Evolutionary conservation across 768 basidiomycete genomes (phyloP).

Genomic region (Lyophyllum semitale): DNA sequence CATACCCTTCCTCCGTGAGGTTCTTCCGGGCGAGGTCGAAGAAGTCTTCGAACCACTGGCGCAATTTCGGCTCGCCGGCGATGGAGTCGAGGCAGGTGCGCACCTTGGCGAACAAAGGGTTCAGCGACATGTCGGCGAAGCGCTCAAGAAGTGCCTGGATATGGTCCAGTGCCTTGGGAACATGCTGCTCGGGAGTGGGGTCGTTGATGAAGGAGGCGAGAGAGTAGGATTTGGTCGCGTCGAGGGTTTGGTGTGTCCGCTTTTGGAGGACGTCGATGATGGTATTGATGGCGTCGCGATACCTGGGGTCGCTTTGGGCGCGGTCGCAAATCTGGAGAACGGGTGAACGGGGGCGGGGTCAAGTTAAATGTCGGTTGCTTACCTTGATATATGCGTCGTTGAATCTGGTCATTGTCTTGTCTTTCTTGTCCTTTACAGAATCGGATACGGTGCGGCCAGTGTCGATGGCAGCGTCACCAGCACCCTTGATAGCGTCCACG

Average conservation of each 20-base stretch:
- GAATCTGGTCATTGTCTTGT: constrained; percentile 43
- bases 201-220: constrained; percentile 62
- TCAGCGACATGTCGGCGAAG: constrained; percentile 52
- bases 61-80: constrained; percentile 53
- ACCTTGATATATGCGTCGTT: constrained; percentile 59
- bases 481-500: constrained; percentile 64
- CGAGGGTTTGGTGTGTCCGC: constrained; percentile 57
- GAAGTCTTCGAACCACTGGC: constrained; percentile 56
- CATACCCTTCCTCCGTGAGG: constrained; percentile 54
- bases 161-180: constrained; percentile 52
- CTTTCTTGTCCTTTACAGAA: constrained; percentile 44
- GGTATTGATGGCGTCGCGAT: constrained; percentile 56
- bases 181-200: constrained; percentile 62
- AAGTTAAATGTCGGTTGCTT: neutral
- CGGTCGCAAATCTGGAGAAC: constrained; percentile 58
- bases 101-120: constrained; percentile 44
- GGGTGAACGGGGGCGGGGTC: neutral
- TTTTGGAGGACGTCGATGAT: constrained; percentile 59
- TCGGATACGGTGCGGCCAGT: constrained; percentile 44
- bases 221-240: constrained; percentile 45
- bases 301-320: constrained; percentile 61
- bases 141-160: constrained; percentile 53
- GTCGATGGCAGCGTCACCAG: constrained; percentile 59
- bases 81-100: constrained; percentile 48
- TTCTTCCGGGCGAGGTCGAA: constrained; percentile 45